Evolutionary conservation across 495 filamentous ascomycete genomes (phyloP).

Genomic region (Haplographium delicatum): DNA sequence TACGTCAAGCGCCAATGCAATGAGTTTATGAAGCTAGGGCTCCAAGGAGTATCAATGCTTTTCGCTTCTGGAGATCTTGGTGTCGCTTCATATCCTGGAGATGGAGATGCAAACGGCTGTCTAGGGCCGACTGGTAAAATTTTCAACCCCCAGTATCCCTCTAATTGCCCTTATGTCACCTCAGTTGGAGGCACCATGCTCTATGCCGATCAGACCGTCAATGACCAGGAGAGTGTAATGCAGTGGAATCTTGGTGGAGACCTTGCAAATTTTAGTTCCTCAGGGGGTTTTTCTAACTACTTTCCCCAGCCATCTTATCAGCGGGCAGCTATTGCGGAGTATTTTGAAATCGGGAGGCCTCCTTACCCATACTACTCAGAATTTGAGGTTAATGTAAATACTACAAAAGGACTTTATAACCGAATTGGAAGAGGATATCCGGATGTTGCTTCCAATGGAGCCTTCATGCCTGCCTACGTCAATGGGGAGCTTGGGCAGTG

Average conservation of each 20-base stretch:
- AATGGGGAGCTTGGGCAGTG: background rate
- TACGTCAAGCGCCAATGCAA: constrained; percentile 56
- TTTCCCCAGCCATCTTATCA: background rate
- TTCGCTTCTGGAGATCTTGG: constrained; percentile 35
- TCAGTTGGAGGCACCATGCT: constrained; percentile 33
- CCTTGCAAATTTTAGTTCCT: constrained; percentile 3
- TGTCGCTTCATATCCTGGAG: constrained; percentile 25
- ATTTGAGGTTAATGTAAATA: constrained; percentile 14
- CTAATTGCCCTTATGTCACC: constrained; percentile 36
- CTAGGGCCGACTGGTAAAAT: constrained; percentile 15
- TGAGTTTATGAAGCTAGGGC: constrained; percentile 41
- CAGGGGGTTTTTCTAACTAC: background rate
- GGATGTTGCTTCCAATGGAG: constrained; percentile 59
- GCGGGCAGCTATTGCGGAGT: background rate
- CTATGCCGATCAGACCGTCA: constrained; percentile 20
- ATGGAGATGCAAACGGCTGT: constrained; percentile 11
- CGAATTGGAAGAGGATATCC: constrained; percentile 46
- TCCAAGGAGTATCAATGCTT: constrained; percentile 33
- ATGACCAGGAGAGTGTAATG: constrained; percentile 22
- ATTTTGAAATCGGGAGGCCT: background rate
- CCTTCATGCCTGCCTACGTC: constrained; percentile 19
- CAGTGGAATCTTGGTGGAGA: constrained; percentile 3
- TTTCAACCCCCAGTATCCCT: constrained; percentile 36
- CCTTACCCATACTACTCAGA: constrained; percentile 19
- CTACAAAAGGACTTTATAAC: constrained; percentile 26